Evolutionary conservation across 2,329 filamentous ascomycete species (phyloP), one percentile per base, ranked within the genome.

Genomic region (Rhinocladiella similis): DNA sequence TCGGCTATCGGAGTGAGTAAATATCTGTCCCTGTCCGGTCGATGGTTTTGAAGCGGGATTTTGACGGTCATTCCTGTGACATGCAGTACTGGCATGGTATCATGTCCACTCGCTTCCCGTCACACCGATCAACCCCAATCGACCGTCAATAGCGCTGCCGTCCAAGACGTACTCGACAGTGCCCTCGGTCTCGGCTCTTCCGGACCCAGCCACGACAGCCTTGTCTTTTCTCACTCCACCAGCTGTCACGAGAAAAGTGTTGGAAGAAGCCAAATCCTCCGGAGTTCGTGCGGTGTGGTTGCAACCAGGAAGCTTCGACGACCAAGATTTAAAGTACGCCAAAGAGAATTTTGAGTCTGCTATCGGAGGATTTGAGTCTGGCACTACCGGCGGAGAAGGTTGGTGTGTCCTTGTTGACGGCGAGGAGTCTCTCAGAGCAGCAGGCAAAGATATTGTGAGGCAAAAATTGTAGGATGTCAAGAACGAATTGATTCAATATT

Each of bases 391-490:
- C 6, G 73, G 76, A 48, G 89, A 92, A 67, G 91, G 91, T 1
- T 95, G 90, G 89, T 96, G 91, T 73, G 88, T 96, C 20, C 78
- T 96, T 43, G 89, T 95, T 10, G 90, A 96, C 72, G 91, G 91
- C 0, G 89, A 92, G 36, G 80, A 75, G 41, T 72, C 70, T 47
- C 65, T 77, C 57, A 65, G 66, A 78, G 85, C 59, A 79, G 90
- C 69, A 72, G 90, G 66, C 77, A 89, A 73, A 38, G 60, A 70
- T 46, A 75, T 75, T 72, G 71, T 70, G 20, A 69, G 67, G 52
- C 74, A 77, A 64, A 72, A 71, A 64, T 62, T 77, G 63, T 77
- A 45, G 59, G 35, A 18, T 12, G 25, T 16, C 16, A 22, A 13
- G n/a, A 39, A 13, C 18, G 27, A 16, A 18, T 3, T 45, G 14